Conservation (phyloP, 805 yeast species). For the Kazachstania viticola region DNA sequence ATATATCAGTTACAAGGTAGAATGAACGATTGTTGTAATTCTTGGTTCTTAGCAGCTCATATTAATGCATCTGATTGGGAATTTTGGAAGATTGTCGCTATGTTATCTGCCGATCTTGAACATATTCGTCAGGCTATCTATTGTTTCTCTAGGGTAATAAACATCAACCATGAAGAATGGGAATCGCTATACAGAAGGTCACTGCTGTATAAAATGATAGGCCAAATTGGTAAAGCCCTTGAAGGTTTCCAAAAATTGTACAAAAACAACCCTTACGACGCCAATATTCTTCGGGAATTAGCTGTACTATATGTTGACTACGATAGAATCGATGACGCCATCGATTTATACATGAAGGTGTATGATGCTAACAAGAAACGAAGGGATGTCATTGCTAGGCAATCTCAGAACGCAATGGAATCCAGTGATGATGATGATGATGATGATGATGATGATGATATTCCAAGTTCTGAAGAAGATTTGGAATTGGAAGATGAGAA, state of each 20-base stretch:
- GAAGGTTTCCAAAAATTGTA: conserved; percentile 58
- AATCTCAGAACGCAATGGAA: conserved; percentile 22
- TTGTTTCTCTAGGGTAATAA: conserved; percentile 59
- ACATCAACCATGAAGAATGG: conserved; percentile 38
- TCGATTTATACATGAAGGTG: conserved; percentile 52
- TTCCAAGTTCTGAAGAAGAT: conserved; percentile 9
- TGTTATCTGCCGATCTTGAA: conserved; percentile 49
- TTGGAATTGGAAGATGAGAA: conserved; percentile 12
- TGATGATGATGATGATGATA: conserved; percentile 8
- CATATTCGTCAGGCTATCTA: conserved; percentile 67
- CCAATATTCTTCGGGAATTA: conserved; percentile 47
- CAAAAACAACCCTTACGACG: conserved; percentile 44
- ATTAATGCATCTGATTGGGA: conserved; percentile 62
- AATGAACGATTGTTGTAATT: conserved; percentile 59
- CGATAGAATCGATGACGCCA: conserved; percentile 60
- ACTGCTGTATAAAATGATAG: conserved; percentile 50
- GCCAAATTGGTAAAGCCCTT: conserved; percentile 58
- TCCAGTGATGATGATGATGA: conserved; percentile 23
- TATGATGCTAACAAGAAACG: conserved; percentile 45
- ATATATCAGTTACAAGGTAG: conserved; percentile 60
- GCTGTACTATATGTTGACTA: conserved; percentile 40
- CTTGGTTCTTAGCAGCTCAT: conserved; percentile 77
- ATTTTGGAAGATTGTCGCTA: conserved; percentile 72
- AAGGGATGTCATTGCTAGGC: conserved; percentile 26
- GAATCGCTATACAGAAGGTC: conserved; percentile 56